phyloP scores from a whole-genome alignment of 345 rosid genomes.

The Noccaea caerulescens region DNA sequence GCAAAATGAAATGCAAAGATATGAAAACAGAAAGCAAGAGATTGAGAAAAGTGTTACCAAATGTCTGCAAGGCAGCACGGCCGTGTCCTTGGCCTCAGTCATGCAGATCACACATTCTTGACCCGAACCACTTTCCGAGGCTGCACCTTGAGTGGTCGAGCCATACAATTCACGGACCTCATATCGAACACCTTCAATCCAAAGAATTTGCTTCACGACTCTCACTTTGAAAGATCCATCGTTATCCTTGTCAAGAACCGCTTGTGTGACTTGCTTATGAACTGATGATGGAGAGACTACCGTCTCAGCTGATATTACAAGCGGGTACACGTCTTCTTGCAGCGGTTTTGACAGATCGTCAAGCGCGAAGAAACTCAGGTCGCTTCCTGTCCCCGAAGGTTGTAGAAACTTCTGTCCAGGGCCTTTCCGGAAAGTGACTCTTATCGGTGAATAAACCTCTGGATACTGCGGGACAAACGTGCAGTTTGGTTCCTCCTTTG shows the following conservation, averaged over 20 bases:
- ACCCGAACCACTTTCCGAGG: slow-evolving; percentile 68
- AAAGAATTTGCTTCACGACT: slow-evolving; percentile 79
- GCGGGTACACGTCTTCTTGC: slow-evolving; percentile 79
- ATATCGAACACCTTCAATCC: slow-evolving; percentile 83
- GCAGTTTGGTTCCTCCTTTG: slow-evolving; percentile 76
- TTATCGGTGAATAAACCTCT: slow-evolving; percentile 64
- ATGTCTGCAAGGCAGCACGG: slow-evolving; percentile 86
- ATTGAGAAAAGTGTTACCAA: slow-evolving; percentile 54
- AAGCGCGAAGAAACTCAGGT: slow-evolving; percentile 77
- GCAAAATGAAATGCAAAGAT: not conserved
- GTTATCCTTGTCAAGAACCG: slow-evolving; percentile 63
- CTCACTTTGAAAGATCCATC: slow-evolving; percentile 57
- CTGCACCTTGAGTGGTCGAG: slow-evolving; percentile 46
- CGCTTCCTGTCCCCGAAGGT: slow-evolving; percentile 83
- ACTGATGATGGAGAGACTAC: slow-evolving; percentile 43
- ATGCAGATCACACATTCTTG: slow-evolving; percentile 93
- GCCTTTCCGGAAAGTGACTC: slow-evolving; percentile 72
- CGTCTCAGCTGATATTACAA: slow-evolving; percentile 82
- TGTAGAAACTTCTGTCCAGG: slow-evolving; percentile 68
- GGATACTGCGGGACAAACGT: slow-evolving; percentile 72
- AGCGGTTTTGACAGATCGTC: slow-evolving; percentile 79
- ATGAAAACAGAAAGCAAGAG: not conserved
- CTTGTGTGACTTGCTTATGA: slow-evolving; percentile 84
- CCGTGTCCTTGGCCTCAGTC: slow-evolving; percentile 91
- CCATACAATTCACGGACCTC: slow-evolving; percentile 85